Evolutionary conservation across 768 basidiomycete species (phyloP), one percentile per base, ranked within the genome.

Genomic region (Boletales sp.): DNA sequence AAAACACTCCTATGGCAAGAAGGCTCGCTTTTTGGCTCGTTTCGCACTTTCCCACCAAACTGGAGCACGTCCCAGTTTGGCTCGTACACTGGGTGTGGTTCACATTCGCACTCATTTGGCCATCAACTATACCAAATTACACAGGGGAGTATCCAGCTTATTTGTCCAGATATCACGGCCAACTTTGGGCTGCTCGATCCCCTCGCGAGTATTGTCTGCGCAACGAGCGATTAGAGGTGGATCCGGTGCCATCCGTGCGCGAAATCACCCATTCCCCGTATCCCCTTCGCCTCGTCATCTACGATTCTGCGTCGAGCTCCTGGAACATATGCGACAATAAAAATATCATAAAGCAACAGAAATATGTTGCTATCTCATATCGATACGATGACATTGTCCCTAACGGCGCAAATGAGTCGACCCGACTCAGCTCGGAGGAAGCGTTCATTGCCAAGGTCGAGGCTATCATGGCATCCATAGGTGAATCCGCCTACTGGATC

Each of bases 111-210:
- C 46, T 64, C 12, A 17, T 54, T 14, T 62, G 56, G 47, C 53
- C 64, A n/a, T 44, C 43, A 14, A 11, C 15, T 19, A 3, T 2
- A 3, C 52, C 62, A 1, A 37, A 0, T 0, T 8, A 52, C 36
- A 59, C 50, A 0, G 47, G 40, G 13, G 11, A 34, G 14, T 64
- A 62, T 41, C 48, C 47, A 2, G 14, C 56, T 18, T 64, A 64
- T 31, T 40, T 56, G 38, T 50, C 59, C 15, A 54, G 21, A 42
- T 62, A 56, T 29, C 34, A 51, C 13, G 53, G 62, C 2, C 62
- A 64, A 2, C 56, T 67, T 15, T 67, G 62, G 65, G 37, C 19
- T 19, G 29, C 63, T 48, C 53, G 53, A 40, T 59, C 59, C 9
- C 52, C 59, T 37, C 48, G 37, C 37, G 65, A 66, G n/a, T 47